These are phyloP conservation scores for Fusarium sacchari DNA, from an alignment of 2,329 filamentous ascomycete species.

Conservation along the genomic window DNA sequence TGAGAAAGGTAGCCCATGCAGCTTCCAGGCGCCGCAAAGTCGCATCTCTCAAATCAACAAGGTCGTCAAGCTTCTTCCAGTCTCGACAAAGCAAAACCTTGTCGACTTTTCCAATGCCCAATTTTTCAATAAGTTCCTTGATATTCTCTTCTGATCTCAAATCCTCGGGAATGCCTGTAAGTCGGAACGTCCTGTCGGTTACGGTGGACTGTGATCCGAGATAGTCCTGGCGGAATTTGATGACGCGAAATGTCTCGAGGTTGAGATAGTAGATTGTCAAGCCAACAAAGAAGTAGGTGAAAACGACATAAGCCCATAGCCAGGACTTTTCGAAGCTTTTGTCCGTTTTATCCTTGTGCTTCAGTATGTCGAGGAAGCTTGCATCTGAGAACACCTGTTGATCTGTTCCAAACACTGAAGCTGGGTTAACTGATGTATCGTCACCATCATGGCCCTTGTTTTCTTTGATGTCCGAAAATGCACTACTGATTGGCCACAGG, in stretches of 20 bases:
- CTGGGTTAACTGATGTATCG: neutral
- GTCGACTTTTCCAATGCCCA: conserved; percentile 91
- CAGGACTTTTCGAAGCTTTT: conserved; percentile 59
- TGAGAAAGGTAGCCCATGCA: conserved; percentile 77
- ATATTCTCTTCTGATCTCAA: conserved; percentile 85
- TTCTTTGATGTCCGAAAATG: conserved; percentile 52
- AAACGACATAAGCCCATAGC: conserved; percentile 93
- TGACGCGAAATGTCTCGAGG: conserved; percentile 84
- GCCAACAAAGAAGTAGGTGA: conserved; percentile 90
- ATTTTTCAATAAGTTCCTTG: conserved; percentile 84
- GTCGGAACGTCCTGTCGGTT: conserved; percentile 90
- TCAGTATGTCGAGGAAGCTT: conserved; percentile 28
- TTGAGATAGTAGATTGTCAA: conserved; percentile 86
- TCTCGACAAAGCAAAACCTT: conserved; percentile 86
- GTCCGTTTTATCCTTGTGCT: conserved; percentile 50
- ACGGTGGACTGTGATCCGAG: conserved; percentile 94
- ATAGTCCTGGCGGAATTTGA: conserved; percentile 87
- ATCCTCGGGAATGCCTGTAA: conserved; percentile 86
- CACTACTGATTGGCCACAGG: conserved; percentile 85
- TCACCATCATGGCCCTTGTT: neutral
- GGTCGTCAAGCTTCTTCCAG: conserved; percentile 82
- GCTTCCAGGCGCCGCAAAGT: conserved; percentile 81
- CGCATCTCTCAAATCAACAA: conserved; percentile 73
- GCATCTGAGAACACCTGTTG: conserved; percentile 27
- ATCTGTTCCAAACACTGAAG: conserved; percentile 5